Conservation (phyloP, 352 stramenopile species). For the Pythium grandisporangium region DNA sequence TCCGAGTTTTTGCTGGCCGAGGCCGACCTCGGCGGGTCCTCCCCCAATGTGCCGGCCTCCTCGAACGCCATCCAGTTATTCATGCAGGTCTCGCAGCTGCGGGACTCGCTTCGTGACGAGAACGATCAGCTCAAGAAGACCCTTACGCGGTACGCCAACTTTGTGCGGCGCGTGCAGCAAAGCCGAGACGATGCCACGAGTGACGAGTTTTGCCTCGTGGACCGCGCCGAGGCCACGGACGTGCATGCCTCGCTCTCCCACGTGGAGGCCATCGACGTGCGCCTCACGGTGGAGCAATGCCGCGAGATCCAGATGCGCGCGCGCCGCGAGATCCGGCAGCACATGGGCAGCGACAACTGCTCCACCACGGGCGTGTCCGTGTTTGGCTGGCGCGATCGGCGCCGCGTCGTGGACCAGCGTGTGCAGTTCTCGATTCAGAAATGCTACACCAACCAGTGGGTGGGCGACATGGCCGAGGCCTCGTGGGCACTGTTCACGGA, state of each 20-base stretch:
- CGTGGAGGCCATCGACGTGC: constrained; percentile 11
- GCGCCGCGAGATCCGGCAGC: constrained; percentile 30
- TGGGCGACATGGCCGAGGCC: constrained; percentile 17
- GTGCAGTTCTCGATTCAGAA: constrained; percentile 56
- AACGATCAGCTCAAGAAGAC: constrained; percentile 37
- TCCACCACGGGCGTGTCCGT: constrained; percentile 31
- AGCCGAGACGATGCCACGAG: constrained; percentile 22
- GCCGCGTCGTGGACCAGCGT: constrained; percentile 19
- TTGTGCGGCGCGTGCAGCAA: constrained; percentile 26
- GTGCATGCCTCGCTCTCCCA: constrained; percentile 8
- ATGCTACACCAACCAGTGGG: constrained; percentile 19
- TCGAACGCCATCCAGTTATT: constrained; percentile 23
- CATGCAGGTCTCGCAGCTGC: constrained; percentile 32
- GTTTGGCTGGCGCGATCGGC: constrained; percentile 46
- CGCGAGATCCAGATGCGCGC: constrained; percentile 20
- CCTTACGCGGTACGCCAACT: constrained; percentile 25
- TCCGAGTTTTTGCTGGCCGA: constrained; percentile 5
- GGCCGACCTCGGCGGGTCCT: constrained; percentile 4
- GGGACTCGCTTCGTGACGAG: constrained; percentile 36
- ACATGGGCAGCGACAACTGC: constrained; percentile 30
- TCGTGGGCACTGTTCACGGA: constrained; percentile 31
- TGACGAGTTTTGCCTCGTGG: too few relatives aligned
- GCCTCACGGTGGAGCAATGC: constrained; percentile 30
- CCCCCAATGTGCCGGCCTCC: constrained; percentile 3
- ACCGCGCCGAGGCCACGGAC: constrained; percentile 9